Conservation (phyloP, 2,329 filamentous ascomycete species). For the Aspergillus sp. region DNA sequence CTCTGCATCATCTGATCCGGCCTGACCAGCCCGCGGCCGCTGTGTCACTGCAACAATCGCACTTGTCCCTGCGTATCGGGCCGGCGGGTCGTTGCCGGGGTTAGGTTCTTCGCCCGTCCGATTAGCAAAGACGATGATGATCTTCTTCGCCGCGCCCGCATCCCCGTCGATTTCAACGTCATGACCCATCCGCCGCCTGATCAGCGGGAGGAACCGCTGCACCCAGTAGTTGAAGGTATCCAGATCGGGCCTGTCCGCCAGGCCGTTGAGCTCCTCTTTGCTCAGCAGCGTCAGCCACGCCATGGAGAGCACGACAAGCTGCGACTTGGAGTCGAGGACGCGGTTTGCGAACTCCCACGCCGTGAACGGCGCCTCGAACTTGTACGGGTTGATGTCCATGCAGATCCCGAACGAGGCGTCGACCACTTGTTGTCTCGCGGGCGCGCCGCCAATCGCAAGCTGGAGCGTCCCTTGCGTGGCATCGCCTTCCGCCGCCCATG, state of each 20-base stretch:
- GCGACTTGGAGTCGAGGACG: conserved; percentile 39
- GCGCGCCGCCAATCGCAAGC: conserved; percentile 12
- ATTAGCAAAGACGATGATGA: conserved; percentile 40
- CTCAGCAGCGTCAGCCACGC: conserved; percentile 50
- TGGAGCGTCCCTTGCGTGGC: conserved; percentile 23
- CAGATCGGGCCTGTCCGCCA: conserved; percentile 43
- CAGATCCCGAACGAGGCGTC: conserved; percentile 41
- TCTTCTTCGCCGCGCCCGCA: conserved; percentile 14
- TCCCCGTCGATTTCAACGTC: conserved; percentile 17
- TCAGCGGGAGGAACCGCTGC: conserved; percentile 46
- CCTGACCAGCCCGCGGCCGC: conserved; percentile 3
- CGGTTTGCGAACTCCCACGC: conserved; percentile 53
- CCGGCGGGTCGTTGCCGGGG: conserved; percentile 28
- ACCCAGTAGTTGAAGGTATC: conserved; percentile 57
- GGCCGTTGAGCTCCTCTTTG: conserved; percentile 38
- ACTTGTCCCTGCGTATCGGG: conserved; percentile 41
- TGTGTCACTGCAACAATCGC: conserved; percentile 34
- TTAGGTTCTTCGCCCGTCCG: conserved; percentile 34
- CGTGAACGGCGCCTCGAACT: conserved; percentile 49
- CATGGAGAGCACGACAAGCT: conserved; percentile 52
- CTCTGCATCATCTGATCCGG: neutral
- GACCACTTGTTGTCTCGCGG: conserved; percentile 12
- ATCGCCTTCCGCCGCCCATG: conserved; percentile 49
- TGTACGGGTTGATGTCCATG: conserved; percentile 54
- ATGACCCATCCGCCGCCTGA: conserved; percentile 25